A percentile compares a stretch with the other conserved stretches of the same genome.
phyloP scores from a whole-genome alignment of 805 yeast genomes.

The Trichomonascus vanleenenianus region DNA sequence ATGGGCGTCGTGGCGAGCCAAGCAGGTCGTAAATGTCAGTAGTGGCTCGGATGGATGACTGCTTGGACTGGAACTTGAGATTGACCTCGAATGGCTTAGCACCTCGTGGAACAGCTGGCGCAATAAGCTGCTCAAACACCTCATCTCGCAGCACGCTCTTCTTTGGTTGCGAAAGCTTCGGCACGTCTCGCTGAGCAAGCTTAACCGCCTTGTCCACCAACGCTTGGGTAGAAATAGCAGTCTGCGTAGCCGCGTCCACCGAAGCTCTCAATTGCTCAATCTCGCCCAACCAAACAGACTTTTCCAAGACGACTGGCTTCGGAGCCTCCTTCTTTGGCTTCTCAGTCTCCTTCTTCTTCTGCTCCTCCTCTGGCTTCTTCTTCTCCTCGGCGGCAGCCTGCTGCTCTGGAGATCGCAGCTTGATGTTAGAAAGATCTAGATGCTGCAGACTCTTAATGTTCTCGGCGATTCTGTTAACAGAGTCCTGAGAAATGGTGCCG shows the following conservation, averaged over 20 bases:
- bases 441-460: constrained; percentile 47
- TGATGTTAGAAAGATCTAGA: constrained; percentile 66
- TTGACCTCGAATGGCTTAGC: constrained; percentile 35
- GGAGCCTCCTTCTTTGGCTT: constrained; percentile 16
- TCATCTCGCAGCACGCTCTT: constrained; percentile 45
- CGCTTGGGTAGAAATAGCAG: constrained; percentile 25
- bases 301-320: constrained; percentile 13
- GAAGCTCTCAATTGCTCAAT: constrained; percentile 14
- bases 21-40: constrained; percentile 27
- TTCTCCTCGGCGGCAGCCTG: constrained; percentile 8
- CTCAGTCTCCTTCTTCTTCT: constrained; percentile 8
- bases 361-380: constrained; percentile 4
- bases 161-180: constrained; percentile 21
- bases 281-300: constrained; percentile 13
- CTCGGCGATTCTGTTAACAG: constrained; percentile 46
- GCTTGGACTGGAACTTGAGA: constrained; percentile 21
- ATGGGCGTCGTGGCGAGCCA: constrained; percentile 13
- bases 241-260: constrained; percentile 18
- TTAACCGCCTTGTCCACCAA: constrained; percentile 39
- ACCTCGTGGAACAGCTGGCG: constrained; percentile 29
- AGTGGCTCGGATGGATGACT: constrained; percentile 10
- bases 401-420: constrained; percentile 16
- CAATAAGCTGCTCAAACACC: constrained; percentile 49
- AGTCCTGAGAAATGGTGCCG: constrained; percentile 58
- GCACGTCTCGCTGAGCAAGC: constrained; percentile 31